Base-by-base conservation (phyloP, 441 rosid species). In the Gossypium lobatum region DNA sequence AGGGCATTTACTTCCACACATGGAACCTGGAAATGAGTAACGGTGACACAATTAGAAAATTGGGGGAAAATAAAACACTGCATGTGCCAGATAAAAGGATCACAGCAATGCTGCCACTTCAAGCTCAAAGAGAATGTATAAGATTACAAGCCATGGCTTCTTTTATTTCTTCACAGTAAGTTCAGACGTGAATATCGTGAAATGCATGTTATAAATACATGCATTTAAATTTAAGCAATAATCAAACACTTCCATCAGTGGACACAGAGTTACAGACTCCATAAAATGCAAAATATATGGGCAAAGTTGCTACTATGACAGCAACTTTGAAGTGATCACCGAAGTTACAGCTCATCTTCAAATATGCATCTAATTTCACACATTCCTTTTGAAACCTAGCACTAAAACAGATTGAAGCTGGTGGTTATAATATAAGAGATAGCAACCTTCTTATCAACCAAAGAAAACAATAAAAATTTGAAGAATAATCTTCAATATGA, bases 1-100 rank as follows among this genome's bases (percentile, higher is more conserved):
- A 96, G 83, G 74, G 97, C 83, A 80, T 96, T 96, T 74, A 88
- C 86, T 88, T 96, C 98, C 53, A 93, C 98, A 74, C 81, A 86
- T 23, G 99, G 97, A 83, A 93, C 99, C 98, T 96, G 88, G 46
- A 81, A 78, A 48, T 60, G 66, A 71, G 71, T 57, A 54, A 65
- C 25, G 70, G 73, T 54, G 53, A 70, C 34, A 73, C 70, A 39
- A 57, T 78, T 25, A 77, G 20, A 60, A 52, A 75, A 20, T 0
- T 5, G 45, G 21, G 6, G 42, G 60, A 14, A 20, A 65, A 68
- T 28, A 48, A 26, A 37, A 68, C 39, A 17, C 39, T 21, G n/a
- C 71, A 28, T 53, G 46, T 31, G 3, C 42, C 37, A 75, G 7
- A 74, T 14, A 17, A 46, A 46, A 73, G 59, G 52, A 64, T 13